Conservation (phyloP, 1,139 yeast species). For the Kodamaea suecica region DNA sequence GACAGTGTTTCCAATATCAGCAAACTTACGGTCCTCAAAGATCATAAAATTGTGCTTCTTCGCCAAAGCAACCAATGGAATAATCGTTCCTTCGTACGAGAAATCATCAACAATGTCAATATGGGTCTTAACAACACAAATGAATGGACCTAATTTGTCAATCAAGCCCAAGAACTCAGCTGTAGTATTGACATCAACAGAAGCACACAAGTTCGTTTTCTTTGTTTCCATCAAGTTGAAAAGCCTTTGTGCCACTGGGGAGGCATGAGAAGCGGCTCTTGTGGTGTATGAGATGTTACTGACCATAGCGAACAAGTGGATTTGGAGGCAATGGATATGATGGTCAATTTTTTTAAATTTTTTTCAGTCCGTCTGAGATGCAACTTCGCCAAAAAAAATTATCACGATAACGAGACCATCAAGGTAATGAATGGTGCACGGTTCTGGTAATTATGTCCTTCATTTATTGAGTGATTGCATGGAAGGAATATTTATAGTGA, state of each 20-base stretch:
- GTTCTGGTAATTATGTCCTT: too few species aligned
- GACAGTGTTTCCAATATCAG: conserved; percentile 98
- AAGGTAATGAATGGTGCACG: too few species aligned
- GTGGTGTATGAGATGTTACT: conserved; percentile 48
- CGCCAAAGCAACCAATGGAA: conserved; percentile 68
- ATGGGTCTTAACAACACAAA: conserved; percentile 91
- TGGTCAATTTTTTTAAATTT: background rate
- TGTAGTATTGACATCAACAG: conserved; percentile 87
- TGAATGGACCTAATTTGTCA: conserved; percentile 84
- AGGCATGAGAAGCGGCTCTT: conserved; percentile 68
- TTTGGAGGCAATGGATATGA: background rate
- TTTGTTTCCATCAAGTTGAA: conserved; percentile 74
- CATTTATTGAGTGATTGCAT: too few species aligned
- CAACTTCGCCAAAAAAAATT: too few species aligned
- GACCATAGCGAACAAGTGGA: conserved; percentile 16
- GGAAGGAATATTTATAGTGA: too few species aligned
- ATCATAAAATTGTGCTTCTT: conserved; percentile 79
- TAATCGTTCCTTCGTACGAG: conserved; percentile 71
- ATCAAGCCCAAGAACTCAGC: conserved; percentile 65
- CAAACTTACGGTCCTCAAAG: conserved; percentile 96
- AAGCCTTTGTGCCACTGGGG: conserved; percentile 77
- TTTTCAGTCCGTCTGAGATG: background rate
- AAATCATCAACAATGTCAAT: conserved; percentile 91
- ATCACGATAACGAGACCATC: too few species aligned
- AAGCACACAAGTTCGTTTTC: conserved; percentile 89